Conservation (phyloP, 139 green algal genomes). For the Volvox africanus region DNA sequence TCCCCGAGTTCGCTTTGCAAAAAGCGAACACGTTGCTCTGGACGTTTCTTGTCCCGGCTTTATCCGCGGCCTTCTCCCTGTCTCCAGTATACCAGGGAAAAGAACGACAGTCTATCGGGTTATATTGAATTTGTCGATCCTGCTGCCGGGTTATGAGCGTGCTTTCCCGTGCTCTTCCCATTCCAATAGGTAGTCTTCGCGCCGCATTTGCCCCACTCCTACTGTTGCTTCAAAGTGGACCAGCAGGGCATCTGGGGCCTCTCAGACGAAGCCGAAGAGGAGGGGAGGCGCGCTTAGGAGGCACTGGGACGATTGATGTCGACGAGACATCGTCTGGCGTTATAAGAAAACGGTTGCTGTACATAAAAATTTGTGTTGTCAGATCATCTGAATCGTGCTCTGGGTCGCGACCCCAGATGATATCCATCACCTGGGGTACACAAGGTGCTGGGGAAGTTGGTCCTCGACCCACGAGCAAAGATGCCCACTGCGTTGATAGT, state of each 20-base stretch:
- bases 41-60: background rate
- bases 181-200: conserved; percentile 74
- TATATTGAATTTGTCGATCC: background rate
- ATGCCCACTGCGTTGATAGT: too few relatives aligned
- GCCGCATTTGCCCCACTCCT: conserved; percentile 62
- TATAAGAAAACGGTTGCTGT: too few relatives aligned
- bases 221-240: conserved; percentile 61
- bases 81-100: background rate
- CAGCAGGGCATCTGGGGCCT: conserved; percentile 60
- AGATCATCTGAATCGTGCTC: too few relatives aligned
- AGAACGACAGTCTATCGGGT: background rate
- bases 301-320: too few relatives aligned
- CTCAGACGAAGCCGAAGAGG: background rate
- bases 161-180: background rate
- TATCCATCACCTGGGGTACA: too few relatives aligned
- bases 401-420: too few relatives aligned
- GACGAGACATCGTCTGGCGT: too few relatives aligned
- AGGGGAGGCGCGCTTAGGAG: too few relatives aligned
- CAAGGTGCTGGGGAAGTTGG: too few relatives aligned
- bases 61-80: background rate
- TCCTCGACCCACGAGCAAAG: too few relatives aligned
- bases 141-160: background rate
- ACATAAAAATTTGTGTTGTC: too few relatives aligned
- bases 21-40: background rate
- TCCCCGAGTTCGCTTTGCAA: background rate